Evolutionary conservation across 2,329 filamentous ascomycete genomes (phyloP), one percentile per base, ranked within the genome.

Genomic region (Fusarium liriodendri): DNA sequence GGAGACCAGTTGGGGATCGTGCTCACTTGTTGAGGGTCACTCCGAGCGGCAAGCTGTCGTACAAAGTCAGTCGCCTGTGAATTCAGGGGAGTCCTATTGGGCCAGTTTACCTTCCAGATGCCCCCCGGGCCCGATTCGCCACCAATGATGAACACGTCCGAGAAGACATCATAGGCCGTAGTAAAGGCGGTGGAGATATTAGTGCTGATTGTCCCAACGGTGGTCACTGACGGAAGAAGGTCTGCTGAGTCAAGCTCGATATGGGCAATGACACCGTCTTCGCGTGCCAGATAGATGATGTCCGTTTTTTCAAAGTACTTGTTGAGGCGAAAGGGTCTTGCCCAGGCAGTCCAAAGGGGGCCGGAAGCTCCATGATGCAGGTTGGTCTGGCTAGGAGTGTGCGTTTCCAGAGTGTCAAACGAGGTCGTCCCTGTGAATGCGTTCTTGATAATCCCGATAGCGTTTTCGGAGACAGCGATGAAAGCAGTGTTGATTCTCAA

Each of bases 181-280:
- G 95, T 93, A 80, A 98, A 97, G 4, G 95, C 95, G 4, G 89
- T 91, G 67, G 95, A 93, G 55, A 97, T 92, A 69, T 93, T 94
- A 77, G 93, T 93, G 62, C 87, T 73, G 94, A 90, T 60, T 32
- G 88, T 87, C 9, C 93, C 93, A 66, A 94, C 87, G 63, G 88
- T 86, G 54, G 88, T 87, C 63, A 88, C 85, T 45, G 87, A 85
- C 61, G 88, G 86, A 62, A 92, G 80, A 74, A 89, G 85, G 54
- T 87, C 88, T 71, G 85, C 85, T 7, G 87, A 87, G 50, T 89
- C 89, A 67, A 94, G 90, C 74, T 95, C 91, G 6, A 96, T 83
- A 73, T 93, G 94, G 63, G 92, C 89, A 11, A 98, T 88, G 58
- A 92, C 85, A 4, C 97, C 97, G 79, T 98, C 96, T 83, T 98